A percentile compares a stretch with the other conserved stretches of the same genome.
phyloP scores from a whole-genome alignment of 106 monocot genomes.

The Triglochin maritima region DNA sequence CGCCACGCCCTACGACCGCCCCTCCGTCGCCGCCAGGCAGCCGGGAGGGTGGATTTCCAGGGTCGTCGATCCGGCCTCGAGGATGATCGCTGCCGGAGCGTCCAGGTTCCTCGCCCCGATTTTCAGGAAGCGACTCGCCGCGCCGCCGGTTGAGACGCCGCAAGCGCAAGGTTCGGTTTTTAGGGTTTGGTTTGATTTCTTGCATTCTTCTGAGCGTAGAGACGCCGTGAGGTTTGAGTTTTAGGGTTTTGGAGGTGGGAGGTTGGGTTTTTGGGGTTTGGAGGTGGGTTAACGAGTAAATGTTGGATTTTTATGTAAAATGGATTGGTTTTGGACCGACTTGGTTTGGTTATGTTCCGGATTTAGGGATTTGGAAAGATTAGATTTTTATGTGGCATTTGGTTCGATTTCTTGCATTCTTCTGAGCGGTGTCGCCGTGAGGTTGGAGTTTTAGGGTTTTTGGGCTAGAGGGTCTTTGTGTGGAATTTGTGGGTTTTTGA shows the following conservation, averaged over 20 bases:
- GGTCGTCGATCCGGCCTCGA: constrained; percentile 70
- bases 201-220: neutral
- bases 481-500: neutral
- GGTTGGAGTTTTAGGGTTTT: neutral
- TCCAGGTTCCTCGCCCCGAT: constrained; percentile 54
- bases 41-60: constrained; percentile 53
- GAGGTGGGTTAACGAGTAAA: neutral
- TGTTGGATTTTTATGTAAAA: neutral
- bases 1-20: constrained; percentile 51
- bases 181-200: neutral
- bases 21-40: constrained; percentile 12
- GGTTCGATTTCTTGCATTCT: neutral
- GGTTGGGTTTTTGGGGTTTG: neutral
- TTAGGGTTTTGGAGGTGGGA: neutral
- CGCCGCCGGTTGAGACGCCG: constrained; percentile 7
- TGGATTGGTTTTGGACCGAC: no score
- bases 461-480: neutral
- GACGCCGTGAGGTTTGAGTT: neutral
- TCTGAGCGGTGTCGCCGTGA: neutral
- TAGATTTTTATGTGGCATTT: neutral
- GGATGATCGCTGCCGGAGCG: constrained; percentile 46
- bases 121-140: constrained; percentile 35
- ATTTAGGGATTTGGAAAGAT: no score
- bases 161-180: neutral
- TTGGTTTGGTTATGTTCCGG: no score